Conservation (phyloP, 768 basidiomycete species). For the Roridomyces roridus region DNA sequence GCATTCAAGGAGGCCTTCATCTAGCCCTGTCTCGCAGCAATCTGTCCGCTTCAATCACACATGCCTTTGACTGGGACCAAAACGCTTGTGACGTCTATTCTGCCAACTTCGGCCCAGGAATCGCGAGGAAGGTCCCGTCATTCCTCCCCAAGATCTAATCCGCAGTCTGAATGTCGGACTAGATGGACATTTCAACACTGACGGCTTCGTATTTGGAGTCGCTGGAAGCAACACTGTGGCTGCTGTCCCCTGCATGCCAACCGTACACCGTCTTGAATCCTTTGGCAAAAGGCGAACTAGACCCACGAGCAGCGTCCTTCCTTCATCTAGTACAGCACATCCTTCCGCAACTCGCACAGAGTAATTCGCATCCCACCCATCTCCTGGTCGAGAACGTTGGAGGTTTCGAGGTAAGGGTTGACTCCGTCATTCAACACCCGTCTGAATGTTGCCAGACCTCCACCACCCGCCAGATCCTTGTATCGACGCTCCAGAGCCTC, state of each 20-base stretch:
- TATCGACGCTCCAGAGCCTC: slow-evolving; percentile 55
- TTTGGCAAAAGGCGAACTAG: slow-evolving; percentile 68
- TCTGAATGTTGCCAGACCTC: slow-evolving; percentile 54
- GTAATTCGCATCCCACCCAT: slow-evolving; percentile 55
- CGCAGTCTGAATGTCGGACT: neutral
- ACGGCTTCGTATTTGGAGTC: slow-evolving; percentile 51
- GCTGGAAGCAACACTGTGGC: slow-evolving; percentile 69
- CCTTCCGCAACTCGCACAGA: slow-evolving; percentile 60
- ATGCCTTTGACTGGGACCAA: slow-evolving; percentile 88
- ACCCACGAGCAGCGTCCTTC: slow-evolving; percentile 80
- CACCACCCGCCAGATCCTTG: slow-evolving; percentile 61
- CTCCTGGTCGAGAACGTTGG: slow-evolving; percentile 83
- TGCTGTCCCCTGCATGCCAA: slow-evolving; percentile 84
- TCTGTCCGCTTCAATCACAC: slow-evolving; percentile 53
- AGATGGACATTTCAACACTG: slow-evolving; percentile 63
- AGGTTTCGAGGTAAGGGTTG: slow-evolving; percentile 74
- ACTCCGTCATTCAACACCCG: slow-evolving; percentile 1
- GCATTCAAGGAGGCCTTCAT: slow-evolving; percentile 69
- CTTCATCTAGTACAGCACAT: slow-evolving; percentile 69
- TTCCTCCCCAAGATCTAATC: neutral
- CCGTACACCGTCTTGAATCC: slow-evolving; percentile 85
- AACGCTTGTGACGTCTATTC: slow-evolving; percentile 73
- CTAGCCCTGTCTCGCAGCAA: slow-evolving; percentile 63
- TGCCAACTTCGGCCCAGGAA: slow-evolving; percentile 57
- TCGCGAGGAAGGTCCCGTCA: slow-evolving; percentile 56